Evolutionary conservation across 2,329 filamentous ascomycete species (phyloP).

Genomic region (Onygenales sp.): DNA sequence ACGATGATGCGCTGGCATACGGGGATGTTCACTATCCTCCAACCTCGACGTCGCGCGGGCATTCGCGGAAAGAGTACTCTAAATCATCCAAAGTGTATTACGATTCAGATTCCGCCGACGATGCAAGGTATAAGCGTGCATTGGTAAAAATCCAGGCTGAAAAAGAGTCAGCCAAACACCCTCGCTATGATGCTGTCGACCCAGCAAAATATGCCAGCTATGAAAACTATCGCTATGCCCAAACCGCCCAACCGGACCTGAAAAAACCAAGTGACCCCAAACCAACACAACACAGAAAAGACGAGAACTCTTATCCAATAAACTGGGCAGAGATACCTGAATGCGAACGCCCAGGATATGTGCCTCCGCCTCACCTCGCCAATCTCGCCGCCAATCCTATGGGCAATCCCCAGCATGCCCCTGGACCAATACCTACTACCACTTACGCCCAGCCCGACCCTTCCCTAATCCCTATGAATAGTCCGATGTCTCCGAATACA

Average conservation of each 20-base stretch:
- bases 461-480: not conserved
- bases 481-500: not conserved
- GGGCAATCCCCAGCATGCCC: too few relatives aligned
- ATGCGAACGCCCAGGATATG: constrained; percentile 31
- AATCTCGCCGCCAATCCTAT: not conserved
- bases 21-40: constrained; percentile 17
- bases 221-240: constrained; percentile 23
- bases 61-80: constrained; percentile 2
- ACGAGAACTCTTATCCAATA: constrained; percentile 9
- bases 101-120: constrained; percentile 4
- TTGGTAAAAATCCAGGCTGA: constrained; percentile 4
- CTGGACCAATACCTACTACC: not conserved
- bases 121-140: constrained; percentile 10
- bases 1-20: constrained; percentile 26
- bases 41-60: not conserved
- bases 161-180: not conserved
- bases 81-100: not conserved
- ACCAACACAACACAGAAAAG: constrained; percentile 11
- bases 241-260: constrained; percentile 15
- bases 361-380: constrained; percentile 22
- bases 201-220: constrained; percentile 25
- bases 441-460: constrained; percentile 2
- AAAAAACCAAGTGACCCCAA: constrained; percentile 11
- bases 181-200: not conserved
- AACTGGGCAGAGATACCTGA: constrained; percentile 32